Evolutionary conservation across 805 yeast species (phyloP).

Genomic region (Isabelozyma rhagii): DNA sequence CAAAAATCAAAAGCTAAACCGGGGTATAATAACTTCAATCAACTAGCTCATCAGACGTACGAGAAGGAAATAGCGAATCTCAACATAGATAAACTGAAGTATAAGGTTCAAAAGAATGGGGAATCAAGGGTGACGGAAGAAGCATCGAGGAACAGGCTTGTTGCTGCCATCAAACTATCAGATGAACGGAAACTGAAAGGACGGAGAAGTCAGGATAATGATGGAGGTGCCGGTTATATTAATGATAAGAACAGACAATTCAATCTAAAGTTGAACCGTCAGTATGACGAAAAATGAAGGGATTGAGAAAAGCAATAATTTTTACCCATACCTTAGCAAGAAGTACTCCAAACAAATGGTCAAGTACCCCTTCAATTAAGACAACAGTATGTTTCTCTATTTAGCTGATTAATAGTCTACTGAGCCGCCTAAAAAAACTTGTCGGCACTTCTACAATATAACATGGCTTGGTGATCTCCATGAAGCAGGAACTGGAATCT

Average conservation of each 20-base stretch:
- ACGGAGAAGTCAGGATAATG: constrained; percentile 31
- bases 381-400: too few relatives aligned
- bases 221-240: constrained; percentile 44
- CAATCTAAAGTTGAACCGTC: constrained; percentile 63
- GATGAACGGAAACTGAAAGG: constrained; percentile 35
- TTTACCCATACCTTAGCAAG: too few relatives aligned
- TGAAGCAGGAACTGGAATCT: too few relatives aligned
- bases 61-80: constrained; percentile 46
- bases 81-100: constrained; percentile 36
- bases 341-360: too few relatives aligned
- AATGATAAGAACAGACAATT: constrained; percentile 74
- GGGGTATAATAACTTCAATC: constrained; percentile 48
- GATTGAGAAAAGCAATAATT: too few relatives aligned
- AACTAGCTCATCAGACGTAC: constrained; percentile 61
- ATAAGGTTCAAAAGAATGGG: constrained; percentile 20
- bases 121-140: not conserved
- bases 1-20: constrained; percentile 22
- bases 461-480: too few relatives aligned
- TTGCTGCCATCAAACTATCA: constrained; percentile 28
- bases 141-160: constrained; percentile 24
- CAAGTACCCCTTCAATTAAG: too few relatives aligned
- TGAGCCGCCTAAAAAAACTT: too few relatives aligned
- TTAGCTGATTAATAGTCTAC: too few relatives aligned
- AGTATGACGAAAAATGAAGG: constrained; percentile 35
- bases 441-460: too few relatives aligned